phyloP scores from a whole-genome alignment of 1,139 yeast genomes.

The Candida sanyaensis region DNA sequence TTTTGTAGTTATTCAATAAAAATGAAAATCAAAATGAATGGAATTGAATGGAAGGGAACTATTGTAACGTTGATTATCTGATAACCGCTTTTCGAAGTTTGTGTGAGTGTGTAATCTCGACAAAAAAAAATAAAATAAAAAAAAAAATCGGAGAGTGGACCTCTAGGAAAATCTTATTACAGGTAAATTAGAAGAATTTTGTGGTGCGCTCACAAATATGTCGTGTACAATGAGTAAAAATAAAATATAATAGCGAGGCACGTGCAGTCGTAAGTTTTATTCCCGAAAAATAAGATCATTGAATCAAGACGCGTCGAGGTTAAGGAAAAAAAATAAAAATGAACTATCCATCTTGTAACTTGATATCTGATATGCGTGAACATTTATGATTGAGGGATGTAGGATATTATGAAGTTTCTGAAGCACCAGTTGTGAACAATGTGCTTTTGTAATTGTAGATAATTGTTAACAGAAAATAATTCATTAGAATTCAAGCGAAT shows the following conservation, averaged over 20 bases:
- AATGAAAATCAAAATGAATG: too few relatives aligned
- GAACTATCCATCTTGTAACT: neutral
- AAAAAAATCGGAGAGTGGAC: neutral
- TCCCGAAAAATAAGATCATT: neutral
- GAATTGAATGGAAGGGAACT: too few relatives aligned
- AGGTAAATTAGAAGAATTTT: neutral
- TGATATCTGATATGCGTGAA: neutral
- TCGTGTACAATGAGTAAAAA: neutral
- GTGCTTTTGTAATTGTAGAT: too few relatives aligned
- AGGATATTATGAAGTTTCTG: too few relatives aligned
- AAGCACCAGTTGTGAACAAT: too few relatives aligned
- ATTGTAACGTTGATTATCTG: neutral
- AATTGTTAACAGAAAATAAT: too few relatives aligned
- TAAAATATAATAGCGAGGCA: neutral
- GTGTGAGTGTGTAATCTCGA: constrained; percentile 1
- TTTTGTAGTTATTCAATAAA: too few relatives aligned
- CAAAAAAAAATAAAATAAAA: too few relatives aligned
- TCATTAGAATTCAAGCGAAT: too few relatives aligned
- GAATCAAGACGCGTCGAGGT: neutral
- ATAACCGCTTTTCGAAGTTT: constrained; percentile 1
- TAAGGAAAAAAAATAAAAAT: neutral
- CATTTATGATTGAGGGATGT: too few relatives aligned
- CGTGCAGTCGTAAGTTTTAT: neutral
- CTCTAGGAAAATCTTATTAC: too few relatives aligned
- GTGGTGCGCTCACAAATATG: neutral